These are phyloP conservation scores for sweet orange (Citrus sinensis) DNA, from an alignment of 345 rosid genomes.

Conservation along the genomic window DVS_A1.0 CM039164.1:15802501-15803000, in stretches of 20 bases:
- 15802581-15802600: background rate
- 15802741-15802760: background rate
- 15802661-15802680: background rate
- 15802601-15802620: background rate
- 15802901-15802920: background rate
- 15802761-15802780: background rate
- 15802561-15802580: background rate
- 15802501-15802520: background rate
- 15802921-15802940: background rate
- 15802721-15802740: background rate
- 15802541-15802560: background rate
- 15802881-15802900: background rate
- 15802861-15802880: background rate
- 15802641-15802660: too few species aligned
- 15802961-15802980: conserved; percentile 87
- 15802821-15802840: background rate
- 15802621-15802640: background rate
- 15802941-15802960: conserved; percentile 56
- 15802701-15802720: background rate
- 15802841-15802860: background rate
- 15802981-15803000: conserved; percentile 79
- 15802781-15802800: background rate
- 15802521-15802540: background rate
- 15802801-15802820: too few species aligned
- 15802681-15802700: background rate